Conservation (phyloP, 108 stramenopile species). For the Fistulifera solaris region DNA sequence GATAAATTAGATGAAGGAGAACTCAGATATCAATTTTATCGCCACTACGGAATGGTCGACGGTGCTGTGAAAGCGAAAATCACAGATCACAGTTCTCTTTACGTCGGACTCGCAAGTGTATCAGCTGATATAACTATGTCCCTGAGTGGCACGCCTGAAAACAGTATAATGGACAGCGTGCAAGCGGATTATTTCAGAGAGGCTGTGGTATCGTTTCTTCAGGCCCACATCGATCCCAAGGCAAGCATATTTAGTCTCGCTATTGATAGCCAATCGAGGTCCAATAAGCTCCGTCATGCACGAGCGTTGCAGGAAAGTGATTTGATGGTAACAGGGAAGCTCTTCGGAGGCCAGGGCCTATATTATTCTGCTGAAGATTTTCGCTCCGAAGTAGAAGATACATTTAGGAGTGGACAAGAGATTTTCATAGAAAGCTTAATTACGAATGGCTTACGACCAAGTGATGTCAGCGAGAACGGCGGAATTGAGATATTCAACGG, state of each 20-base stretch:
- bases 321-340: too few relatives aligned
- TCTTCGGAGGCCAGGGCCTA: too few relatives aligned
- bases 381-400: not conserved
- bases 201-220: not conserved
- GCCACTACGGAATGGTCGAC: not conserved
- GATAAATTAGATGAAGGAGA: not conserved
- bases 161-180: not conserved
- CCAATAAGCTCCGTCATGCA: not conserved
- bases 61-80: not conserved
- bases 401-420: not conserved
- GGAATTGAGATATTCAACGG: not conserved
- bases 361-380: too few relatives aligned
- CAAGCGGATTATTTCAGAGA: not conserved
- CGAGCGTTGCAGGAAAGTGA: constrained; percentile 3
- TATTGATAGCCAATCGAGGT: constrained; percentile 1
- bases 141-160: not conserved
- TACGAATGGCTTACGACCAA: not conserved
- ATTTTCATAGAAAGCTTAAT: not conserved
- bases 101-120: constrained; percentile 4
- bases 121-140: not conserved
- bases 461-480: not conserved
- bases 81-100: not conserved
- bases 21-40: not conserved
- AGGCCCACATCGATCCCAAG: not conserved
- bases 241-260: not conserved